Base-by-base conservation (phyloP, 1,139 yeast species). In the Zhuliangozyma parablackwelliae region DNA sequence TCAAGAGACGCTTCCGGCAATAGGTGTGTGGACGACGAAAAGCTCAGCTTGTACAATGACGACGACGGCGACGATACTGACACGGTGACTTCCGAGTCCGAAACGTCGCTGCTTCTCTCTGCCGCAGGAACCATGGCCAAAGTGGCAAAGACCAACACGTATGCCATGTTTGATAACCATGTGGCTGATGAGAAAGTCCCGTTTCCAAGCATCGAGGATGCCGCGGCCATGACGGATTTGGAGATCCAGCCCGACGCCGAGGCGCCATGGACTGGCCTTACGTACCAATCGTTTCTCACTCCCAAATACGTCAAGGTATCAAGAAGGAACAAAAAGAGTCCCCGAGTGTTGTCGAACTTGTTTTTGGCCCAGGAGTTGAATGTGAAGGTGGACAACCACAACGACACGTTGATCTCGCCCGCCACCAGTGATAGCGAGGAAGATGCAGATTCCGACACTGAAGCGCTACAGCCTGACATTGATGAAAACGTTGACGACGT, bases 331-430 rank as follows among this genome's bases (percentile, higher is more conserved):
- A 68, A 64, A 39, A 61, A 59, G 35, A 64, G 77, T 33, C 70
- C 78, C 2, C 62, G 60, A 27, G 56, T 63, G 30, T 63, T 80
- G 42, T 75, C 75, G 46, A 65, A 82, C 41, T 56, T 88, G 34
- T 87, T 89, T 48, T 61, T 88, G 31, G 95, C 96, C 1, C 97
- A 89, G 57, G 95, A 88, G 57, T 62, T 89, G 42, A 65, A 69
- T 39, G 54, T 42, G 10, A 28, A 8, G 7, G 36, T 33, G 31
- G 36, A 29, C 28, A 34, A 28, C 7, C 30, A 30, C 24, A 30
- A 20, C 3, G 30, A 35, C 8, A 11, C 30, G 25, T 8, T 27
- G n/a, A 16, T 33, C 9, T 28, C 39, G 21, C 30, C 21, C 25
- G 36, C 29, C 8, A 33, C 32, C 13, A 36, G 35, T 26, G 41